Evolutionary conservation across 1,284 basidiomycete species (phyloP), one percentile per base, ranked within the genome.

Genomic region (Somion occarium): DNA sequence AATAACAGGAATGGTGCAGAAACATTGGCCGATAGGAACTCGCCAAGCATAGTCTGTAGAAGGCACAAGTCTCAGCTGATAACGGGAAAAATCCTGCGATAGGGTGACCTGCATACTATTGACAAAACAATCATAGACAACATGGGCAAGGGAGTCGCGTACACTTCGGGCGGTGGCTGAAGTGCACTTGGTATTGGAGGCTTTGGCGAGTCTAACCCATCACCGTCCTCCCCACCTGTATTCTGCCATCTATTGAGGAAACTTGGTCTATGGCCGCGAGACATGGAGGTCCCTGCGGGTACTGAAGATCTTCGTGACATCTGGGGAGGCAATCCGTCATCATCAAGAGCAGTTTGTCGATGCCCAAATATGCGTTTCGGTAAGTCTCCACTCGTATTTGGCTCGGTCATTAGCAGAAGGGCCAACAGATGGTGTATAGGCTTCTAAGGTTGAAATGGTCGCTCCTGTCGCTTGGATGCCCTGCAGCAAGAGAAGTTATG

Each of bases 71-170:
- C 42, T 53, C 11, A 53, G 43, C 18, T 37, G 22, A 25, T 19
- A 26, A 13, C 19, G 20, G 2, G 9, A n/a, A 11, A 37, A 13
- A 4, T 23, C 23, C 11, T 41, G 3, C 9, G 3, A 27, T 18
- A 39, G 30, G 7, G 13, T n/a, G 72, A 15, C 7, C 30, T 34
- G n/a, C 84, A 67, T 65, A 93, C 92, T 54, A 96, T 93, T 48
- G 91, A 95, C 42, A 98, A 71, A 2, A 97, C 94, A 57, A 88
- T 74, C 86, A 97, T 94, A 0, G 93, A 88, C 41, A 98, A 70
- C n/a, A 75, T 72, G 1, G 93, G 94, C 23, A 98, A 67, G 2
- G 93, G 93, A 1, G 92, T 95, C 30, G 82, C 68, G 56, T 85
- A 81, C 22, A 69, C 69, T 62, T 88, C 87, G 19, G 71, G 72